Conservation (phyloP, 306 rosid species). For the Prosopis cineraria region DNA sequence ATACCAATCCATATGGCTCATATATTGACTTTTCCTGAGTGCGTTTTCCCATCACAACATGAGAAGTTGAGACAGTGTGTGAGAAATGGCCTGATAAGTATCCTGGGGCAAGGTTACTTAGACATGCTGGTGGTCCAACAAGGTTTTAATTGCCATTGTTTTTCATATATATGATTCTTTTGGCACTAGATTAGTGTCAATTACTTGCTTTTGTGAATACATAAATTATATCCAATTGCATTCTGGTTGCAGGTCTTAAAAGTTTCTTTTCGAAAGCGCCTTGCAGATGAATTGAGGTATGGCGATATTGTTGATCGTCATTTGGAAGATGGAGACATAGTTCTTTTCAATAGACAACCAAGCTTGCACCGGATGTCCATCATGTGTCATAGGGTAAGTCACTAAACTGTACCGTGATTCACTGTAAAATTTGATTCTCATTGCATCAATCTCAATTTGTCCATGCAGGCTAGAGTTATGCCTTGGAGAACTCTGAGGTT, state of each 20-base stretch:
- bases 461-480: constrained; percentile 89
- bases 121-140: constrained; percentile 50
- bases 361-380: constrained; percentile 98
- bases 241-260: constrained; percentile 56
- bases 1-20: constrained; percentile 90
- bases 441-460: constrained; percentile 36
- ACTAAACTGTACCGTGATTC: constrained; percentile 23
- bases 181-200: constrained; percentile 5
- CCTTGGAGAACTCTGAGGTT: constrained; percentile 99
- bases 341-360: constrained; percentile 95
- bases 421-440: constrained; percentile 20
- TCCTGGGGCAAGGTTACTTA: constrained; percentile 84
- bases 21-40: constrained; percentile 85
- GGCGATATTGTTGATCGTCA: constrained; percentile 95
- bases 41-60: constrained; percentile 83
- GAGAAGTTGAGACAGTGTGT: constrained; percentile 91
- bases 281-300: constrained; percentile 70
- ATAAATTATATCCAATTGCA: constrained; percentile 28
- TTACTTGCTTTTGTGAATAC: constrained; percentile 9
- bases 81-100: constrained; percentile 87
- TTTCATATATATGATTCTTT: background rate
- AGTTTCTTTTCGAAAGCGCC: constrained; percentile 50
- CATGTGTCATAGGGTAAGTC: constrained; percentile 90
- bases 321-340: constrained; percentile 92
- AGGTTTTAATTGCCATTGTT: constrained; percentile 50